Evolutionary conservation across 1,139 yeast species (phyloP).

Genomic region (Yamadazyma oceani): DNA sequence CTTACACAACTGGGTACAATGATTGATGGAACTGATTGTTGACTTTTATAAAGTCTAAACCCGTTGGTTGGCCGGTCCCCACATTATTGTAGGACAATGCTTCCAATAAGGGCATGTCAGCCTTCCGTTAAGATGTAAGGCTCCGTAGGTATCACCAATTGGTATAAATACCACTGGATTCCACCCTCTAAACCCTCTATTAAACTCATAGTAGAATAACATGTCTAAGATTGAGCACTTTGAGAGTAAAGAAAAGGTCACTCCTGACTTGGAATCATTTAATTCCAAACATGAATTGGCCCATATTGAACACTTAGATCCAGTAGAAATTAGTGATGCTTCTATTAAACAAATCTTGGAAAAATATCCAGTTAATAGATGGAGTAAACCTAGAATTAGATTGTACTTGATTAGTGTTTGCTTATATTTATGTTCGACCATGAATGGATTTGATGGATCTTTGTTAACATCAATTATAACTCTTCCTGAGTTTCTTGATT

Average conservation of each 20-base stretch:
- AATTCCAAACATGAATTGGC: constrained; percentile 1
- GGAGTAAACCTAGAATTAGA: constrained; percentile 6
- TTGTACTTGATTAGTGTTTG: constrained; percentile 13
- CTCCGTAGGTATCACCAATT: no score
- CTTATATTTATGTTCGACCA: constrained; percentile 19
- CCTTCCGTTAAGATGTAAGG: no score
- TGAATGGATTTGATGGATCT: constrained; percentile 22
- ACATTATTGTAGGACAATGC: no score
- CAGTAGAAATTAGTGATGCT: constrained; percentile 9
- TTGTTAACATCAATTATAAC: constrained; percentile 20
- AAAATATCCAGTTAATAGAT: constrained; percentile 9
- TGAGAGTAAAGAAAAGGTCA: no score
- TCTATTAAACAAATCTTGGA: constrained; percentile 7
- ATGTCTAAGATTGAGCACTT: background rate
- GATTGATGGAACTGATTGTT: no score
- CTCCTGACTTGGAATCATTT: background rate
- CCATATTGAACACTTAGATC: background rate
- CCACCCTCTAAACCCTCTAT: no score
- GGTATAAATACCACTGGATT: no score
- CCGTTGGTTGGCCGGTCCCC: no score
- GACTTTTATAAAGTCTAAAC: no score
- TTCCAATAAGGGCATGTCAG: no score
- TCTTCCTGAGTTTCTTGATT: constrained; percentile 17
- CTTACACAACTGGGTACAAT: no score
- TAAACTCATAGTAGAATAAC: no score